These are phyloP conservation scores for Singerocomus rubriflavus DNA, from an alignment of 1,284 basidiomycete species.

Conservation along the genomic window DNA sequence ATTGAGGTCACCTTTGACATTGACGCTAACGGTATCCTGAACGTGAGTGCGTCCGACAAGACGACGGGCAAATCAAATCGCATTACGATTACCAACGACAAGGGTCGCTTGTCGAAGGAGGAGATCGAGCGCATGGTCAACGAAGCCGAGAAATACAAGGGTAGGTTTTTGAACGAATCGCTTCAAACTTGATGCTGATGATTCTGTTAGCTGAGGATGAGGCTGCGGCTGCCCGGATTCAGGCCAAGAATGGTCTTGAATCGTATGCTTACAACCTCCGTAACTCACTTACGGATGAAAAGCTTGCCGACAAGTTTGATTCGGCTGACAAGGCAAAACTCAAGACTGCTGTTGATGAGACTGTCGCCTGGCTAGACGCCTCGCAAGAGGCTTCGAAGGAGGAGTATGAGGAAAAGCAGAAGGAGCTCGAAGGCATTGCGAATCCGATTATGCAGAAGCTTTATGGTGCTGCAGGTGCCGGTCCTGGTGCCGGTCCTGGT, in stretches of 20 bases:
- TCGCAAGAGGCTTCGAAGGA: conserved; percentile 92
- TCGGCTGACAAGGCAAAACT: conserved; percentile 87
- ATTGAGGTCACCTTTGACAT: conserved; percentile 99
- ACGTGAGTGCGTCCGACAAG: conserved; percentile 96
- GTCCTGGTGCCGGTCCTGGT: conserved; percentile 38
- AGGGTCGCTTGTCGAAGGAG: conserved; percentile 97
- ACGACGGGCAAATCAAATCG: conserved; percentile 95
- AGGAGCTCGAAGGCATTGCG: conserved; percentile 89
- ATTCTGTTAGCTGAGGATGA: conserved; percentile 67
- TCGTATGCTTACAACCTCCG: conserved; percentile 97
- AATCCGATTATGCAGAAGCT: conserved; percentile 96
- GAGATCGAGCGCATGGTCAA: conserved; percentile 97
- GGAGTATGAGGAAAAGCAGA: conserved; percentile 95
- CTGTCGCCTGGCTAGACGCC: conserved; percentile 86
- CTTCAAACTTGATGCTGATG: conserved; percentile 12
- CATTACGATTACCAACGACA: conserved; percentile 98
- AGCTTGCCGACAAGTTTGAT: conserved; percentile 87
- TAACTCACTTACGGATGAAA: conserved; percentile 84
- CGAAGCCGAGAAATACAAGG: conserved; percentile 93
- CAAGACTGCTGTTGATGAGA: conserved; percentile 79
- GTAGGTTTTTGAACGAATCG: conserved; percentile 34
- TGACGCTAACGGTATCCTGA: conserved; percentile 97
- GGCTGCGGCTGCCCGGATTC: conserved; percentile 78
- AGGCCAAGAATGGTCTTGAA: conserved; percentile 86
- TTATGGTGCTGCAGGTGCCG: conserved; percentile 67